A percentile compares a stretch with the other conserved stretches of the same genome.
Evolutionary conservation across 2,329 filamentous ascomycete species (phyloP).

Genomic region (Fusarium anguioides): DNA sequence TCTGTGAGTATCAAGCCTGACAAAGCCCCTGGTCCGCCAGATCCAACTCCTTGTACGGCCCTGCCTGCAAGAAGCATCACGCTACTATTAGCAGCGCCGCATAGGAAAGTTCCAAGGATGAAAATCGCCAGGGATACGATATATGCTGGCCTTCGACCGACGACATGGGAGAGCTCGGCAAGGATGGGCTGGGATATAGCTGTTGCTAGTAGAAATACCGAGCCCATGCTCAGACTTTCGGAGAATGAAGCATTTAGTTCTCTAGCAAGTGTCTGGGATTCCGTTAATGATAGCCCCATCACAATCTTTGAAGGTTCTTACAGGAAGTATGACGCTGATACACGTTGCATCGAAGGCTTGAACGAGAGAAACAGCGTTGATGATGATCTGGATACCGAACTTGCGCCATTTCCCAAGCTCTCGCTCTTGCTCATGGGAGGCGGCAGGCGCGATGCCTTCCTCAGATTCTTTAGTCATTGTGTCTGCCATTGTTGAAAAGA

Average conservation of each 20-base stretch:
- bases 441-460: background rate
- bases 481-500: background rate
- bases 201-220: conserved; percentile 74
- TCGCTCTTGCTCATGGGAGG: background rate
- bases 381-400: conserved; percentile 32
- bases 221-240: conserved; percentile 57
- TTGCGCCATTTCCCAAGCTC: conserved; percentile 11
- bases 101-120: conserved; percentile 54
- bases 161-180: conserved; percentile 51
- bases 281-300: background rate
- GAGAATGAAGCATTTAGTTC: conserved; percentile 44
- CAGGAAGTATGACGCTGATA: conserved; percentile 46
- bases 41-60: conserved; percentile 51
- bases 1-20: conserved; percentile 51
- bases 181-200: conserved; percentile 68
- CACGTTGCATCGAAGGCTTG: conserved; percentile 46
- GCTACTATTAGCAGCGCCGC: conserved; percentile 49
- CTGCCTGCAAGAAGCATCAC: conserved; percentile 49
- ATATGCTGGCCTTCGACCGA: conserved; percentile 49
- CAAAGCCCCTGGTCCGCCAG: conserved; percentile 50
- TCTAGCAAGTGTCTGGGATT: conserved; percentile 35
- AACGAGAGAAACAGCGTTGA: conserved; percentile 37
- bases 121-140: conserved; percentile 47
- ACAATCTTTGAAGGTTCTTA: background rate
- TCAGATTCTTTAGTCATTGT: background rate